A percentile compares a stretch with the other conserved stretches of the same genome.
These are phyloP conservation scores for Aspergillus wentii DNA, from an alignment of 495 filamentous ascomycete genomes.

Conservation along the genomic window DNA sequence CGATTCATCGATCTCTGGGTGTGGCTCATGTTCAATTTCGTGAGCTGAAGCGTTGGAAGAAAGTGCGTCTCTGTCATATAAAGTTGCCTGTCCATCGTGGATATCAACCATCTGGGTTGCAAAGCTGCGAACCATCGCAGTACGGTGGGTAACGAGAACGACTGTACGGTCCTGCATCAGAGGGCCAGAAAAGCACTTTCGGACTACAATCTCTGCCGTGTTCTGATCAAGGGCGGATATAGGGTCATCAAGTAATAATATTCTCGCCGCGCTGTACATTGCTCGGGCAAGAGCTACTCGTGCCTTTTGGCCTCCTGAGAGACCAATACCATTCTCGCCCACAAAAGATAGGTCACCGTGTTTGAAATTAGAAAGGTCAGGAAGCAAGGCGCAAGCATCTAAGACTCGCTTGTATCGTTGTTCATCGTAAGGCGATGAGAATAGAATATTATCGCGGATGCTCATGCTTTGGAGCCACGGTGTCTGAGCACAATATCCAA, in stretches of 20 bases:
- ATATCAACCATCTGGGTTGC: conserved; percentile 69
- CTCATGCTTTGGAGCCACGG: conserved; percentile 94
- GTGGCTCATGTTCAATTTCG: conserved; percentile 26
- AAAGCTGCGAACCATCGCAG: conserved; percentile 58
- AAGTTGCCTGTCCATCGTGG: conserved; percentile 43
- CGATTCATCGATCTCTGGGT: conserved; percentile 27
- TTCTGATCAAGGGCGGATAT: conserved; percentile 67
- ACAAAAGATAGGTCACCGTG: conserved; percentile 67
- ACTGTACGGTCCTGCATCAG: conserved; percentile 58
- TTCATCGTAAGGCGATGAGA: conserved; percentile 66
- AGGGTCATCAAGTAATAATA: conserved; percentile 66
- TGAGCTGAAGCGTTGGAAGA: conserved; percentile 12
- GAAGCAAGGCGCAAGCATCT: conserved; percentile 57
- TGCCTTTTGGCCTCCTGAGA: conserved; percentile 69
- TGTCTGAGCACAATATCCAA: conserved; percentile 78
- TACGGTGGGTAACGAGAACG: conserved; percentile 76
- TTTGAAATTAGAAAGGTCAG: conserved; percentile 58
- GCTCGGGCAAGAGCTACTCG: conserved; percentile 65
- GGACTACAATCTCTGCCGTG: conserved; percentile 68
- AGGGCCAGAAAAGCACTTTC: conserved; percentile 60
- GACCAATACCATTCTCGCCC: conserved; percentile 63
- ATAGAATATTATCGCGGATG: conserved; percentile 80
- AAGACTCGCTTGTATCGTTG: conserved; percentile 54
- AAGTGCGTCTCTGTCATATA: conserved; percentile 38
- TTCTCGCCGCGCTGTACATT: conserved; percentile 60